phyloP scores from a whole-genome alignment of 371 early-diverging fungal genomes.

The Mortierella sp. region DNA sequence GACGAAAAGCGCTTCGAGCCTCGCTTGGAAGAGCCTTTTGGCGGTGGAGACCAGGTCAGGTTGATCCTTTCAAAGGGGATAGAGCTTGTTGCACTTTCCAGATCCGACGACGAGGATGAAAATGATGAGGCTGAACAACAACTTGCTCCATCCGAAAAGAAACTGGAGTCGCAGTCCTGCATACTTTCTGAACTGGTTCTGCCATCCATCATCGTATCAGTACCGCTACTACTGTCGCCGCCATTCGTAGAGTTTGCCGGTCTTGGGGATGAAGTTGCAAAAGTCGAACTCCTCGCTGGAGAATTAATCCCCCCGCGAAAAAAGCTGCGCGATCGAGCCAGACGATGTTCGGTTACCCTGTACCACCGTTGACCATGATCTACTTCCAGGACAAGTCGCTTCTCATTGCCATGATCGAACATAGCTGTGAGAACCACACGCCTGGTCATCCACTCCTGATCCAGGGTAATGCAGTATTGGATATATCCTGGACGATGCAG shows the following conservation, averaged over 20 bases:
- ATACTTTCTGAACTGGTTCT: constrained; percentile 26
- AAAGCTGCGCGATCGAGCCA: constrained; percentile 34
- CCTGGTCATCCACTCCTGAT: constrained; percentile 42
- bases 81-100: constrained; percentile 13
- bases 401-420: constrained; percentile 31
- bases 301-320: constrained; percentile 30
- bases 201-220: no score
- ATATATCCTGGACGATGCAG: constrained; percentile 27
- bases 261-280: constrained; percentile 15
- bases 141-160: constrained; percentile 26
- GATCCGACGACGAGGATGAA: constrained; percentile 31
- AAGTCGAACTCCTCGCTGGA: constrained; percentile 2
- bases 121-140: constrained; percentile 41
- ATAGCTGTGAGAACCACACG: constrained; percentile 27
- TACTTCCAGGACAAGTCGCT: constrained; percentile 27
- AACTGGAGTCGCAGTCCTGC: constrained; percentile 36
- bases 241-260: not conserved
- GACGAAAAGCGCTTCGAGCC: constrained; percentile 49
- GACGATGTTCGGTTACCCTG: constrained; percentile 35
- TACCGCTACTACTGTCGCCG: not conserved
- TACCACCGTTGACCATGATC: constrained; percentile 42
- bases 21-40: constrained; percentile 48
- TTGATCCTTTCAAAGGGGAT: constrained; percentile 54
- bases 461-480: constrained; percentile 35
- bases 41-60: constrained; percentile 47